Evolutionary conservation across 257 asterid genomes (phyloP).

Genomic region (Salvia splendens): DNA sequence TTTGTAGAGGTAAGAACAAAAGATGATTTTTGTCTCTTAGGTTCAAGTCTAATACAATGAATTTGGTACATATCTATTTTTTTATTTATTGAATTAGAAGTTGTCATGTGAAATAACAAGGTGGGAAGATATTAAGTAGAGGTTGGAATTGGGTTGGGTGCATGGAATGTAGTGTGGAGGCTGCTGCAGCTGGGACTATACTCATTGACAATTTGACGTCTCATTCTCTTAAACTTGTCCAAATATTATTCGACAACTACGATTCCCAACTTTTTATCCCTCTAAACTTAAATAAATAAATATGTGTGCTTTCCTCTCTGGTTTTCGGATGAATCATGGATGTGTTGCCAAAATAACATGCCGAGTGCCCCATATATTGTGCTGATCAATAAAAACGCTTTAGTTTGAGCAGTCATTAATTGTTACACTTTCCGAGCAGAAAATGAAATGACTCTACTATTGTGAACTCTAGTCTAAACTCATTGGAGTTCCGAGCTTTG

Average conservation of each 20-base stretch:
- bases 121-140: constrained; percentile 10
- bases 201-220: background rate
- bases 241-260: constrained; percentile 1
- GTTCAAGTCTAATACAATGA: too few relatives aligned
- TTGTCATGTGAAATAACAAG: background rate
- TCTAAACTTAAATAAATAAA: background rate
- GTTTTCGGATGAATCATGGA: too few relatives aligned
- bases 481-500: too few relatives aligned
- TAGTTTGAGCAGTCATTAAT: too few relatives aligned
- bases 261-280: background rate
- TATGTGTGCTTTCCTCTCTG: background rate
- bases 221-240: background rate
- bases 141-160: constrained; percentile 25
- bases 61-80: background rate
- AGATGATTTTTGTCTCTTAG: too few relatives aligned
- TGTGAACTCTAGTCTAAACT: too few relatives aligned
- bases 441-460: too few relatives aligned
- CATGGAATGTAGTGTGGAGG: constrained; percentile 14
- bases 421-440: too few relatives aligned
- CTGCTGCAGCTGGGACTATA: background rate
- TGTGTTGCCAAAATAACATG: too few relatives aligned
- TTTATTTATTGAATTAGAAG: background rate
- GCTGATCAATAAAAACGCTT: too few relatives aligned
- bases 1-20: too few relatives aligned
- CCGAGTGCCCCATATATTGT: too few relatives aligned